Evolutionary conservation across 192 early-diverging fungal genomes (phyloP), one percentile per base, ranked within the genome.

Genomic region (Coemansia sp.): DNA sequence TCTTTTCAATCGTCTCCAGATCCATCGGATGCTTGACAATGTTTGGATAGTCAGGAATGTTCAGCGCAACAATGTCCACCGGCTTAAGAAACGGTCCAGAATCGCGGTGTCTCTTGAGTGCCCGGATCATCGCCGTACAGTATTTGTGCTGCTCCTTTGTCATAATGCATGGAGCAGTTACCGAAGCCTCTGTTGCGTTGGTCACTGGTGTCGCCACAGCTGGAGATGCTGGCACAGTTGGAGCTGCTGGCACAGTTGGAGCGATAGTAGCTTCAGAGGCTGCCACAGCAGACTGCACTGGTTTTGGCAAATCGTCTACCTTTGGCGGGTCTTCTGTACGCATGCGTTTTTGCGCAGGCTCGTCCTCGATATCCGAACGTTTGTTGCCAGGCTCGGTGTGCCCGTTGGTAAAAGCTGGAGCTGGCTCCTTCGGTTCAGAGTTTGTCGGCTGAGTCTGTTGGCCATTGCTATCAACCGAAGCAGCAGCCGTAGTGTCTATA

Each of bases 71-170:
- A 45, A 83, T 79, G 64, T 94, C 92, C 22, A 94, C 92, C 0
- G 91, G 92, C 50, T 88, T 70, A 24, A 94, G 82, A 70, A 99
- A 99, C n/a, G 91, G 88, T 8, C 82, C 84, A 4, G 92, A 91
- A 53, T 94, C 92, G 63, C 91, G 89, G 59, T 93, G 88, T 49
- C 87, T 84, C 60, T 92, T 92, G 37, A 94, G 72, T 6, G 85
- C 82, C 29, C 85, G 85, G 24, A 96, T 72, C 63, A 93, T 88
- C 14, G 89, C 86, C 10, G 68, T 75, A 73, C 90, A 90, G 70
- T 89, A 93, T 68, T 94, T 95, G 56, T 91, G 75, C 73, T 97
- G 93, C 47, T 93, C 91, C 58, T 86, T 86, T 47, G 87, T 84
- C 84, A 93, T 89, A 21, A 80, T 71, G 12, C 48, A 65, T 49